Percentiles rank a stretch among this genome's conserved stretches.
phyloP scores from a whole-genome alignment of 495 filamentous ascomycete genomes.

The Penicillium malachiteum region DNA sequence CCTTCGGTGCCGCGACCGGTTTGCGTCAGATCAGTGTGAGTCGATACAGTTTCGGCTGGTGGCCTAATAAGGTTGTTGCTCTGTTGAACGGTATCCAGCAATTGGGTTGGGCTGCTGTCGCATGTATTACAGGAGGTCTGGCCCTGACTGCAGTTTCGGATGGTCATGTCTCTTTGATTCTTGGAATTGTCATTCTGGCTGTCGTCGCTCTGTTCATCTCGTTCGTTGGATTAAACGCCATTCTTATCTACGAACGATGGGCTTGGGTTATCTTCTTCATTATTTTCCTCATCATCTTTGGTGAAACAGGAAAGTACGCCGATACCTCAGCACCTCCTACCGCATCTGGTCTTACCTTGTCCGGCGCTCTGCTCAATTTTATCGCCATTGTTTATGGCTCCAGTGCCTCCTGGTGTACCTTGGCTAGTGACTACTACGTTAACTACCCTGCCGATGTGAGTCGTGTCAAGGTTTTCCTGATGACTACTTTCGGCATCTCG shows the following conservation, averaged over 20 bases:
- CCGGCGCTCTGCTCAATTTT: conserved; percentile 51
- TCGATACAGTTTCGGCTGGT: conserved; percentile 35
- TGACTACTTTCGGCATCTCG: conserved; percentile 37
- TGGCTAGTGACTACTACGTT: conserved; percentile 62
- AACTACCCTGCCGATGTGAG: conserved; percentile 55
- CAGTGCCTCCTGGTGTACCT: conserved; percentile 59
- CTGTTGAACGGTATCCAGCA: conserved; percentile 33
- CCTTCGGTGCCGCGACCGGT: conserved; percentile 76
- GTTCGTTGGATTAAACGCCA: conserved; percentile 56
- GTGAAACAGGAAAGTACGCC: conserved; percentile 47
- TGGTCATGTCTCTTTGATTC: conserved; percentile 34
- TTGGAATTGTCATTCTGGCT: conserved; percentile 49
- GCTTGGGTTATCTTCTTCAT: conserved; percentile 58
- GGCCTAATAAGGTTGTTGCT: conserved; percentile 30
- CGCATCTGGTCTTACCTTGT: conserved; percentile 37
- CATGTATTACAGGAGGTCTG: conserved; percentile 40
- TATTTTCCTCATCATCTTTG: conserved; percentile 59
- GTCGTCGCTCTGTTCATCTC: conserved; percentile 55
- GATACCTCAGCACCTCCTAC: conserved; percentile 37
- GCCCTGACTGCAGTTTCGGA: conserved; percentile 36
- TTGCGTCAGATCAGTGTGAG: conserved; percentile 78
- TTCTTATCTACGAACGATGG: conserved; percentile 61
- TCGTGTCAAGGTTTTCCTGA: conserved; percentile 54
- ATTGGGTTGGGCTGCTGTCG: conserved; percentile 37
- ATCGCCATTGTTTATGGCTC: conserved; percentile 58